Evolutionary conservation across 1,284 basidiomycete genomes (phyloP).

Genomic region (Inonotus obliquus): DNA sequence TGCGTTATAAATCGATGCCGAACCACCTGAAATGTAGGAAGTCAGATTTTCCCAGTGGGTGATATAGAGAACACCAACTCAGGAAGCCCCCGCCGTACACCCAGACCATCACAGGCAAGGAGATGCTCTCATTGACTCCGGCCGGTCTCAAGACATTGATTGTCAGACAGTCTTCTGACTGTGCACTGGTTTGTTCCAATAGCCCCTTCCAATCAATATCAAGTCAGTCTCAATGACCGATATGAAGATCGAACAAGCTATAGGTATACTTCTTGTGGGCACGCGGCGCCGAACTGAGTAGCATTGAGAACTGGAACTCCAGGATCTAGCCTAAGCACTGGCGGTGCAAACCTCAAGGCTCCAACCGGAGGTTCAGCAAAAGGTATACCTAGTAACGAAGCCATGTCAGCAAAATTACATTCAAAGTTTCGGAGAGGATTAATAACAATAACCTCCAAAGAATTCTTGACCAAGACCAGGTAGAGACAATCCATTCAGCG

Average conservation of each 20-base stretch:
- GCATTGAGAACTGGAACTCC: slow-evolving; percentile 40
- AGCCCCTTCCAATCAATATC: background rate
- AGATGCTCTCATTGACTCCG: slow-evolving; percentile 19
- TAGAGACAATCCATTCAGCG: background rate
- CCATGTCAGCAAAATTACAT: background rate
- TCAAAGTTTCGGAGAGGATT: background rate
- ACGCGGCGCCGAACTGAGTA: slow-evolving; percentile 48
- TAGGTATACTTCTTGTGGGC: slow-evolving; percentile 39
- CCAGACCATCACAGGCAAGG: slow-evolving; percentile 37
- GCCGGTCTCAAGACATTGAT: slow-evolving; percentile 44
- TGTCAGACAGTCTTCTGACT: slow-evolving; percentile 44
- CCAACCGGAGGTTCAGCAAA: slow-evolving; percentile 63
- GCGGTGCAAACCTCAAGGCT: slow-evolving; percentile 50
- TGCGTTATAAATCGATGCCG: slow-evolving; percentile 35
- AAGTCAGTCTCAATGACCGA: background rate
- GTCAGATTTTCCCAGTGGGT: background rate
- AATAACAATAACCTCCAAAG: background rate
- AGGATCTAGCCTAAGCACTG: slow-evolving; percentile 40
- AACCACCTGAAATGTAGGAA: slow-evolving; percentile 23
- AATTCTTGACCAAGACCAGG: slow-evolving; percentile 1
- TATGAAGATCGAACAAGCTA: background rate
- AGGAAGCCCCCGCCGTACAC: slow-evolving; percentile 27
- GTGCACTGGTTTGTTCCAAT: background rate
- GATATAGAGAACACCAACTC: background rate
- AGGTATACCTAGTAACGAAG: slow-evolving; percentile 48